Evolutionary conservation across 83 land plant genomes (phyloP).

Genomic region (Picea abies): DNA sequence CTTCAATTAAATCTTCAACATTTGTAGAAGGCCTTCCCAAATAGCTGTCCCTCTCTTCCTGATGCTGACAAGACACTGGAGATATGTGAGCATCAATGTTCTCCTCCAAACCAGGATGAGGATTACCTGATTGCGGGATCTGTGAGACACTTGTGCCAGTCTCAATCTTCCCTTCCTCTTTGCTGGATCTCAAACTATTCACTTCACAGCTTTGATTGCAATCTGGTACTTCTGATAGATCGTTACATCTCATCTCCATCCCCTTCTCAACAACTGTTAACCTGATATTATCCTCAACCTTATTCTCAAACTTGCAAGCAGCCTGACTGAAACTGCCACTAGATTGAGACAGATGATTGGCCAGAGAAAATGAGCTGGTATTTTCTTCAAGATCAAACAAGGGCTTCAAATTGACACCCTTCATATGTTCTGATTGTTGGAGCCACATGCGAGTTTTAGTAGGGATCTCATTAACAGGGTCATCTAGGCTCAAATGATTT

Average conservation of each 20-base stretch:
- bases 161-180: background rate
- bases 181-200: background rate
- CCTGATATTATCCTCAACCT: slow-evolving; percentile 28
- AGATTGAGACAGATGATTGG: background rate
- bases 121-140: background rate
- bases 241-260: slow-evolving; percentile 22
- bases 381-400: background rate
- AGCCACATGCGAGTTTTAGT: too few relatives aligned
- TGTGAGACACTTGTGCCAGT: background rate
- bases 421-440: slow-evolving; percentile 26
- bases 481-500: background rate
- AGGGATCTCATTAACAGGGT: slow-evolving; percentile 30
- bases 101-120: slow-evolving; percentile 8
- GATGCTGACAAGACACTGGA: background rate
- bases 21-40: background rate
- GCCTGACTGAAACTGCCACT: slow-evolving; percentile 19
- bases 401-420: slow-evolving; percentile 10
- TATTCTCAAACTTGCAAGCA: slow-evolving; percentile 19
- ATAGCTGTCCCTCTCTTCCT: background rate
- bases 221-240: background rate
- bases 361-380: background rate
- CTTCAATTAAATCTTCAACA: slow-evolving; percentile 24
- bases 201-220: background rate
- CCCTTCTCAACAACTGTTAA: slow-evolving; percentile 54
- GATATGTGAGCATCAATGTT: background rate